Evolutionary conservation across 2,329 filamentous ascomycete species (phyloP).

Genomic region (Aureobasidium subglaciale): DNA sequence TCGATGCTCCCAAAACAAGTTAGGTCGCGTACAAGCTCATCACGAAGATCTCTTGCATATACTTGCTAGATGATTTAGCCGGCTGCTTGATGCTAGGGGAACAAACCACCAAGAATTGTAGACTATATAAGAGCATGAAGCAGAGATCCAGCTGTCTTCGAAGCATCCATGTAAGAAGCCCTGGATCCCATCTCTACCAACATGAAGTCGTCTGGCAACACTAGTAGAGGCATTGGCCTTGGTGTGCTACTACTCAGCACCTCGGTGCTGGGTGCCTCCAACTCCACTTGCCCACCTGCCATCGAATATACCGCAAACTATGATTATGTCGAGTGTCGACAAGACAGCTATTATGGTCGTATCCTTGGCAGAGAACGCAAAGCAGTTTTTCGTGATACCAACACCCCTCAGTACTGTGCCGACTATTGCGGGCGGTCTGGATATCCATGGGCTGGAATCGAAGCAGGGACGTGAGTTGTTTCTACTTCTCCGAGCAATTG

Average conservation of each 20-base stretch:
- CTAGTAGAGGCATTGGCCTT: not conserved
- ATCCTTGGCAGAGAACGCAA: constrained; percentile 9
- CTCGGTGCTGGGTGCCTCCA: not conserved
- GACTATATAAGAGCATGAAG: not conserved
- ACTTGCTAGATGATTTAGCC: not conserved
- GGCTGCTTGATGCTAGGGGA: not conserved
- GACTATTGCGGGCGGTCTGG: constrained; percentile 8
- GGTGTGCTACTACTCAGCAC: not conserved
- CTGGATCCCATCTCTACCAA: not conserved
- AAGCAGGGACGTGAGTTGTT: not conserved
- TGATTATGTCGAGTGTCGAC: not conserved
- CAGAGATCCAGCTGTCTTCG: not conserved
- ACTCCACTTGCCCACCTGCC: not conserved
- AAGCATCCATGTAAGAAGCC: too few species aligned
- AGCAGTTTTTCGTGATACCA: constrained; percentile 3
- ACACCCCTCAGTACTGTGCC: constrained; percentile 10
- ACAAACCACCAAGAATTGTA: not conserved
- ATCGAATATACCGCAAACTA: not conserved
- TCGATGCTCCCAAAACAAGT: not conserved
- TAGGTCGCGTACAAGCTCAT: not conserved
- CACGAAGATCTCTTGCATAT: not conserved
- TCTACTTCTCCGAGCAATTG: not conserved
- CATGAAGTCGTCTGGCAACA: not conserved
- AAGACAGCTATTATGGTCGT: constrained; percentile 8
- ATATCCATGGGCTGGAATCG: constrained; percentile 7